Evolutionary conservation across 2,329 filamentous ascomycete genomes (phyloP), one percentile per base, ranked within the genome.

Genomic region (Thelonectria rubi): DNA sequence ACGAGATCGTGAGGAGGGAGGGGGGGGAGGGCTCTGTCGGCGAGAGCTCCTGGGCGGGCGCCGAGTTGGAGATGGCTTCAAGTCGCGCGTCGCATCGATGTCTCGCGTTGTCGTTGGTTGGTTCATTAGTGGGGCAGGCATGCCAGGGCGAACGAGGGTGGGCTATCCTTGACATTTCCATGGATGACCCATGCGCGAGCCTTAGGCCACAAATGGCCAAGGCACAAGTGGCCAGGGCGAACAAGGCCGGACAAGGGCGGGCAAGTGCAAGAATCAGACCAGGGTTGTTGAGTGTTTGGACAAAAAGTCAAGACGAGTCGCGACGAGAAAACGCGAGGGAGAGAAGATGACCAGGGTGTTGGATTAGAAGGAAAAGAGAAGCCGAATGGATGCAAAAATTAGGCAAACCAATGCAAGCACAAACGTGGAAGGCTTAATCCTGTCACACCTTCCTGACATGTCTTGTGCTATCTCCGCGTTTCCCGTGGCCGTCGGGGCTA

Each of bases 31-130:
- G 54, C 20, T 30, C 56, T 17, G 42, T 32, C 17, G 15, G 21
- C 51, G 39, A 49, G 46, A 49, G 58, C 47, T 52, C 37, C 60
- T 51, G 61, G 58, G 63, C 61, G 65, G 60, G 61, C 62, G 51
- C 59, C 58, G 55, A 62, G 58, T 69, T 70, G 60, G 62, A 69
- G 67, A 70, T 71, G 65, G 68, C 67, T 67, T 69, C 69, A 61
- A 43, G 58, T 66, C 66, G 66, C 60, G 64, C 58, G 66, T 65
- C 65, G 64, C 59, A 69, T 62, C 55, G 55, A 66, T 65, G 69
- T 66, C 67, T 66, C 62, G 67, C 65, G 59, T 63, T 66, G 62
- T 64, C 54, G 63, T 69, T 71, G 69, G 69, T 64, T 70, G 53
- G 62, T 64, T 70, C 53, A 58, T 61, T 57, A 50, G 69, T 70